phyloP scores from a whole-genome alignment of 1,139 yeast species.

The Cylindricascospora bacillispora region DNA sequence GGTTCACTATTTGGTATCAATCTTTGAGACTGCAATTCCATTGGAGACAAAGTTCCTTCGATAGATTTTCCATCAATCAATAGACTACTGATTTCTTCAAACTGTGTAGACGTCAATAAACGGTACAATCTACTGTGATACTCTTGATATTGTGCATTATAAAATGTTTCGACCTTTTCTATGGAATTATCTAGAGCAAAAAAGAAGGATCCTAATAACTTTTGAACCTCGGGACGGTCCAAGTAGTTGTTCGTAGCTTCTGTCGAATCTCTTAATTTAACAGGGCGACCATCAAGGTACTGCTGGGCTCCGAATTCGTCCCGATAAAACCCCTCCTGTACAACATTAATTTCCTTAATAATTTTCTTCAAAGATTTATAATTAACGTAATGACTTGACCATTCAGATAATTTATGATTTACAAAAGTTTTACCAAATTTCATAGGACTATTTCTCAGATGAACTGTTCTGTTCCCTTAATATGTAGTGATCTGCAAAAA shows the following conservation, averaged over 20 bases:
- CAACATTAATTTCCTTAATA: constrained; percentile 41
- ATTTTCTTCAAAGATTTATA: constrained; percentile 76
- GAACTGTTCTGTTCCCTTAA: background rate
- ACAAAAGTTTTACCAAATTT: constrained; percentile 77
- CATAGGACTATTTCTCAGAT: constrained; percentile 33
- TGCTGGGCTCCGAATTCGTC: constrained; percentile 8
- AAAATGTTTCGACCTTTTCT: constrained; percentile 71
- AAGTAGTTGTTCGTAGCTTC: constrained; percentile 13
- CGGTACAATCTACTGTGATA: constrained; percentile 55
- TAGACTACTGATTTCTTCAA: constrained; percentile 15
- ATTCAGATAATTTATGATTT: constrained; percentile 86
- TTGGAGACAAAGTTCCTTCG: background rate
- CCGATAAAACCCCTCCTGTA: constrained; percentile 23
- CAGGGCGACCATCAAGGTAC: constrained; percentile 9
- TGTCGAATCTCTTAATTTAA: constrained; percentile 9
- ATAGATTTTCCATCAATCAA: background rate
- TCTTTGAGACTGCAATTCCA: background rate
- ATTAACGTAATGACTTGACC: constrained; percentile 71
- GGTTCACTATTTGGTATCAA: background rate
- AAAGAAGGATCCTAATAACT: constrained; percentile 52
- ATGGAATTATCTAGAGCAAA: constrained; percentile 69
- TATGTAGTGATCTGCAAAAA: no score
- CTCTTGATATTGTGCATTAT: constrained; percentile 58
- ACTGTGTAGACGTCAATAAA: constrained; percentile 27
- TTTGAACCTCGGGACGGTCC: constrained; percentile 31